Conservation (phyloP, 805 yeast genomes). For the Starmerella gropengiesseri region DNA sequence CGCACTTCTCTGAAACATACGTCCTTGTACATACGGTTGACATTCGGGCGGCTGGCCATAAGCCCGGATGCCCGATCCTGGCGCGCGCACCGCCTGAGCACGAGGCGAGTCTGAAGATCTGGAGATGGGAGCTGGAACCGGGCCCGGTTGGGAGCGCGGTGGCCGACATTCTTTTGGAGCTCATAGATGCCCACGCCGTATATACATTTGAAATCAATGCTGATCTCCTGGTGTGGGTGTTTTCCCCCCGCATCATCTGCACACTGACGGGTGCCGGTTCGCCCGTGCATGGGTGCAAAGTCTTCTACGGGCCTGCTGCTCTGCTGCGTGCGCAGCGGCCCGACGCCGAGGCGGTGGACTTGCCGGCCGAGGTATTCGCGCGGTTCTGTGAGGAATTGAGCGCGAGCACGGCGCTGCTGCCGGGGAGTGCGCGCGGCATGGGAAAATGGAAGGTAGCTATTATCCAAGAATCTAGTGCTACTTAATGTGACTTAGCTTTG, state of each 20-base stretch:
- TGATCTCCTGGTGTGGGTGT: constrained; percentile 36
- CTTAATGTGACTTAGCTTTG: background rate
- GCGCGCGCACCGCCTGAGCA: background rate
- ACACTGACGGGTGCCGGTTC: constrained; percentile 18
- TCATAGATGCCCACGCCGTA: constrained; percentile 29
- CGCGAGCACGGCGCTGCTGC: constrained; percentile 30
- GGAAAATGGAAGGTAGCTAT: constrained; percentile 29
- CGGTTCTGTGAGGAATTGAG: constrained; percentile 29
- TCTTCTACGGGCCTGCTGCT: constrained; percentile 35
- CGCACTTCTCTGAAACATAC: constrained; percentile 51
- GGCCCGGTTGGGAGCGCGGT: constrained; percentile 6
- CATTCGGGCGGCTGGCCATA: background rate
- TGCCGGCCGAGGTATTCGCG: constrained; percentile 30
- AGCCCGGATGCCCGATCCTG: background rate
- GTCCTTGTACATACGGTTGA: constrained; percentile 33
- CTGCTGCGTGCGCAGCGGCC: constrained; percentile 29
- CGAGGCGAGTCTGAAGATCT: constrained; percentile 28
- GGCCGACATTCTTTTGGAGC: constrained; percentile 22
- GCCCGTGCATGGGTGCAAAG: constrained; percentile 33
- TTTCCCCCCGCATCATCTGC: constrained; percentile 35
- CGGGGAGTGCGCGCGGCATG: constrained; percentile 25
- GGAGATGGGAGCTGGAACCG: constrained; percentile 45
- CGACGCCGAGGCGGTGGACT: constrained; percentile 34
- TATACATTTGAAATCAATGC: constrained; percentile 24
- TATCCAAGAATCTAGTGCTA: constrained; percentile 8